Evolutionary conservation across 768 basidiomycete genomes (phyloP).

Genomic region (Lentinula boryana): DNA sequence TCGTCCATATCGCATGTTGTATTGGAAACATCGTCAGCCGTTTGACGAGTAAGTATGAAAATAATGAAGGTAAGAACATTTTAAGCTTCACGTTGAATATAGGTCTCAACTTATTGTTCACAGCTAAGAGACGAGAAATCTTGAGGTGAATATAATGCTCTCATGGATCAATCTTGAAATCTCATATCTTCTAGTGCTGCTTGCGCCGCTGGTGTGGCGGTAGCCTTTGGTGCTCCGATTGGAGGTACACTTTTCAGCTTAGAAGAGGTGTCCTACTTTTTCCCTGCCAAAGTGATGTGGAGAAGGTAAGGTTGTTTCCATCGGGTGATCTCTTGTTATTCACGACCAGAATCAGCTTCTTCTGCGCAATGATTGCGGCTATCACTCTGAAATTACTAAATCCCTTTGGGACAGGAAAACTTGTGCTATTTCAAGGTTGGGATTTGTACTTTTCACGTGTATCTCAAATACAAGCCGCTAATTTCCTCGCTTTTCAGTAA

Average conservation of each 20-base stretch:
- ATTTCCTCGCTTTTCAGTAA: constrained; percentile 33
- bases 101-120: not conserved
- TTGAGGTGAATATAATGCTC: constrained; percentile 24
- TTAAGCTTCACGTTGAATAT: not conserved
- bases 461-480: not conserved
- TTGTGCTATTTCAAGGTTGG: constrained; percentile 71
- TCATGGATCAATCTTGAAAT: not conserved
- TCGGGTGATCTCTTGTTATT: constrained; percentile 18
- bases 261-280: constrained; percentile 96
- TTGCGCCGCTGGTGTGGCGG: constrained; percentile 95
- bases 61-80: constrained; percentile 71
- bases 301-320: constrained; percentile 55
- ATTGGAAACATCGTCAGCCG: constrained; percentile 91
- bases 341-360: constrained; percentile 58
- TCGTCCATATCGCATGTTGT: constrained; percentile 92
- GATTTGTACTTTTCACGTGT: not conserved
- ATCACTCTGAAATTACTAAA: constrained; percentile 90
- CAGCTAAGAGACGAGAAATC: constrained; percentile 90
- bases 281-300: constrained; percentile 97
- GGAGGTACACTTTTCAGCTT: constrained; percentile 89
- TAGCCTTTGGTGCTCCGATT: constrained; percentile 95
- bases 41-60: constrained; percentile 84
- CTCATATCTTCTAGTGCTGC: constrained; percentile 56
- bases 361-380: constrained; percentile 97
- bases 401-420: constrained; percentile 92